phyloP scores from a whole-genome alignment of 2,329 filamentous ascomycete genomes.

The Pseudonectria foliicola region DNA sequence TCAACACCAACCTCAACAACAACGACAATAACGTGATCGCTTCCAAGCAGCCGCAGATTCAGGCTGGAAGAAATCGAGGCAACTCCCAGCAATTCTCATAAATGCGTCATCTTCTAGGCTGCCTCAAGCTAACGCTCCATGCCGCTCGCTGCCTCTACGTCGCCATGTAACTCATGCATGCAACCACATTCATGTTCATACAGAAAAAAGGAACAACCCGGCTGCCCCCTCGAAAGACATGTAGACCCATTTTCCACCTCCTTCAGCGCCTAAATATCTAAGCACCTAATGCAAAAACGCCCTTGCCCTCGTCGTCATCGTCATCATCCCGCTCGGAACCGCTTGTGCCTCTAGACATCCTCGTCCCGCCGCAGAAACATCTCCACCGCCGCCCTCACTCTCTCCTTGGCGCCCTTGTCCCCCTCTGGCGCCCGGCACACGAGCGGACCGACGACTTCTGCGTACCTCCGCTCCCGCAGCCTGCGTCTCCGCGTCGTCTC shows the following conservation, averaged over 20 bases:
- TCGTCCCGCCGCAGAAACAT: conserved; percentile 47
- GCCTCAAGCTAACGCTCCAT: too few species aligned
- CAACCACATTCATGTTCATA: neutral
- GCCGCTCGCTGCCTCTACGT: too few species aligned
- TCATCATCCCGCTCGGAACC: neutral
- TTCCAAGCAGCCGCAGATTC: too few species aligned
- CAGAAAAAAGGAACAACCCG: neutral
- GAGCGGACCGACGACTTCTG: conserved; percentile 56
- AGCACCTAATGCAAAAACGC: too few species aligned
- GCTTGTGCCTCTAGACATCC: conserved; percentile 22
- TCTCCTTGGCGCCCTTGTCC: conserved; percentile 56
- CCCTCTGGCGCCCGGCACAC: conserved; percentile 51
- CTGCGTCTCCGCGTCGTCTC: conserved; percentile 39
- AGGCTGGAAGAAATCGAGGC: too few species aligned
- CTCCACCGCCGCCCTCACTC: conserved; percentile 60
- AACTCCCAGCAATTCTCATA: too few species aligned
- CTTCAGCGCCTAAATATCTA: too few species aligned
- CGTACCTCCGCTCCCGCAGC: conserved; percentile 53
- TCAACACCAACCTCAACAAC: too few species aligned
- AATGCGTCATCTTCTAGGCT: too few species aligned
- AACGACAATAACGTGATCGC: too few species aligned
- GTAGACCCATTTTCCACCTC: too few species aligned
- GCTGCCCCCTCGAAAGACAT: too few species aligned
- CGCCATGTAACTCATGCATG: neutral
- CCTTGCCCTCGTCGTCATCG: conserved; percentile 6